These are phyloP conservation scores for Pyrrhoderma noxium DNA, from an alignment of 1,284 basidiomycete species.

Conservation along the genomic window DNA sequence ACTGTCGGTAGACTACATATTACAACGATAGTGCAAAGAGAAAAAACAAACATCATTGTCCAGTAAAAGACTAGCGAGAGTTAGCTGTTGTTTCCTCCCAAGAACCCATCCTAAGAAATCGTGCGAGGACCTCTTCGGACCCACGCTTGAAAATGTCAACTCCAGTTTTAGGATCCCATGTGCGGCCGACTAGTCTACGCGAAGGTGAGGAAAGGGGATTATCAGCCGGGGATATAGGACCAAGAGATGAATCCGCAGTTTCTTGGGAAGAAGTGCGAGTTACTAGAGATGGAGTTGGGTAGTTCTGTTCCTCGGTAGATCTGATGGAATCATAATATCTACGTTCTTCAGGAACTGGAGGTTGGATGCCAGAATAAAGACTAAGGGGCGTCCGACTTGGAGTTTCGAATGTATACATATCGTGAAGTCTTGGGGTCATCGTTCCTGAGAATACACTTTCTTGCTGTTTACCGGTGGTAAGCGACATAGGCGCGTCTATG, in stretches of 20 bases:
- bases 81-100: constrained; percentile 38
- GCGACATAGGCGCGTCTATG: constrained; percentile 10
- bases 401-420: constrained; percentile 13
- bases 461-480: constrained; percentile 2
- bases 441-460: constrained; percentile 13
- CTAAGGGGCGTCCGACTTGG: constrained; percentile 12
- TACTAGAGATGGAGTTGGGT: neutral
- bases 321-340: constrained; percentile 11
- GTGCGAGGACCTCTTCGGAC: constrained; percentile 73
- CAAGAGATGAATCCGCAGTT: constrained; percentile 16
- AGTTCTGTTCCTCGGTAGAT: constrained; percentile 16
- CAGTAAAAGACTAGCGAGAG: no score
- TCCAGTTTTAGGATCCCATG: constrained; percentile 73
- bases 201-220: constrained; percentile 21
- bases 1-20: no score
- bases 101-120: constrained; percentile 70
- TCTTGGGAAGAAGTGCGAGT: constrained; percentile 15
- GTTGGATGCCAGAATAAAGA: neutral
- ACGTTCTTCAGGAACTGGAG: neutral
- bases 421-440: constrained; percentile 17
- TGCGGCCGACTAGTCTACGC: constrained; percentile 39
- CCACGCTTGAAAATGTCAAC: constrained; percentile 76
- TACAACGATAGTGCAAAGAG: no score
- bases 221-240: constrained; percentile 15
- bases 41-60: no score